These are phyloP conservation scores for Colletotrichum kahawae DNA, from an alignment of 2,329 filamentous ascomycete species.

Conservation along the genomic window DNA sequence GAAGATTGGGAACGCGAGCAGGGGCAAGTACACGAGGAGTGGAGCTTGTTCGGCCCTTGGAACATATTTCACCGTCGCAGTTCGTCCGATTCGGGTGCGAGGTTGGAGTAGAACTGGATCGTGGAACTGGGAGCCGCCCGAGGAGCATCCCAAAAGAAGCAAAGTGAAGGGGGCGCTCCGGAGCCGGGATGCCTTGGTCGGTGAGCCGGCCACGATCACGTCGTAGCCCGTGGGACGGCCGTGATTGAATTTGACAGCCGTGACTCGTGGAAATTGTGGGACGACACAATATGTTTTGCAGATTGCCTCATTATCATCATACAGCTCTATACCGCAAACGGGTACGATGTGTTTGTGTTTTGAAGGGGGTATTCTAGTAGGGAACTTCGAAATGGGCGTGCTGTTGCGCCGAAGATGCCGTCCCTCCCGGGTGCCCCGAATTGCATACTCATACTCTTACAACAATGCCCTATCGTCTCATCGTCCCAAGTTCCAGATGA, in stretches of 20 bases:
- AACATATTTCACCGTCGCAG: not conserved
- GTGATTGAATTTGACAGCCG: not conserved
- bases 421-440: not conserved
- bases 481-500: not conserved
- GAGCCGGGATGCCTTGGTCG: not conserved
- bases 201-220: not conserved
- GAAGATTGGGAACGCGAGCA: not conserved
- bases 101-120: not conserved
- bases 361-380: conserved; percentile 8
- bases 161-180: not conserved
- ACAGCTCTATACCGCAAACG: not conserved
- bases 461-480: not conserved
- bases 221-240: not conserved
- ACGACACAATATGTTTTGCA: not conserved
- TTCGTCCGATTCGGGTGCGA: not conserved
- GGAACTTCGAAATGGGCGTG: not conserved
- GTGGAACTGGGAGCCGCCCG: not conserved
- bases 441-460: conserved; percentile 6
- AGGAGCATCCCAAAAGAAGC: not conserved
- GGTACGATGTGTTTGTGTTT: not conserved
- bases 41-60: not conserved
- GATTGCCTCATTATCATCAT: conserved; percentile 1
- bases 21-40: not conserved
- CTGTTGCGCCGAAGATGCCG: not conserved
- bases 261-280: not conserved